A percentile compares a stretch with the other conserved stretches of the same genome.
Conservation (phyloP, 208 protist species). For the Herpetomonas tarakana region DNA sequence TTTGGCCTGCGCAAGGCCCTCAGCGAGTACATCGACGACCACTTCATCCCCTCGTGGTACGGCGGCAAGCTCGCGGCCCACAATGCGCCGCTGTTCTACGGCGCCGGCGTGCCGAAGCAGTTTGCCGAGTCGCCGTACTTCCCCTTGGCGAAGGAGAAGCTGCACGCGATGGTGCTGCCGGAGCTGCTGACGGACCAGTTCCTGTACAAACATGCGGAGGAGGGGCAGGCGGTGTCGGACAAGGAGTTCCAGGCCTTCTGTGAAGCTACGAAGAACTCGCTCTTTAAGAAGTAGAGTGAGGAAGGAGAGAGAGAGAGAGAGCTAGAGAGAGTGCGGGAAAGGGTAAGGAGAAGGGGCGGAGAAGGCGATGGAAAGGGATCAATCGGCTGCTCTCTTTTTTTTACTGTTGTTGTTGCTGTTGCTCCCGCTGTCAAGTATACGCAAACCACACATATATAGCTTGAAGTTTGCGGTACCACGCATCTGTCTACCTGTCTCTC, state of each 20-base stretch:
- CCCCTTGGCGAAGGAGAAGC: constrained; percentile 13
- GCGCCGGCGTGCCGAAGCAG: constrained; percentile 18
- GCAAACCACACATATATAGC: not conserved
- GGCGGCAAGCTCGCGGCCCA: constrained; percentile 23
- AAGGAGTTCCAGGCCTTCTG: constrained; percentile 32
- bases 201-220: constrained; percentile 23
- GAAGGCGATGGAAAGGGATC: not conserved
- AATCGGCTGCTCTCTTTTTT: constrained; percentile 1
- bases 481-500: too few relatives aligned
- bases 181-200: constrained; percentile 45
- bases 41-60: constrained; percentile 50
- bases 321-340: too few relatives aligned
- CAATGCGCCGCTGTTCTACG: constrained; percentile 36
- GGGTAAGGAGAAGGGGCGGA: too few relatives aligned
- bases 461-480: too few relatives aligned
- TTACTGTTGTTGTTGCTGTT: not conserved
- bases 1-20: constrained; percentile 39
- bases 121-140: constrained; percentile 22
- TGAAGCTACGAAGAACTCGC: not conserved
- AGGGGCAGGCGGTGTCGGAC: constrained; percentile 20
- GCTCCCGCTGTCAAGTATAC: not conserved
- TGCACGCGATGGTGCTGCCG: constrained; percentile 31
- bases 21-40: constrained; percentile 31
- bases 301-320: too few relatives aligned
- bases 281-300: constrained; percentile 9